Evolutionary conservation across 192 early-diverging fungal species (phyloP), one percentile per base, ranked within the genome.

Genomic region (Coemansia aciculifera): DNA sequence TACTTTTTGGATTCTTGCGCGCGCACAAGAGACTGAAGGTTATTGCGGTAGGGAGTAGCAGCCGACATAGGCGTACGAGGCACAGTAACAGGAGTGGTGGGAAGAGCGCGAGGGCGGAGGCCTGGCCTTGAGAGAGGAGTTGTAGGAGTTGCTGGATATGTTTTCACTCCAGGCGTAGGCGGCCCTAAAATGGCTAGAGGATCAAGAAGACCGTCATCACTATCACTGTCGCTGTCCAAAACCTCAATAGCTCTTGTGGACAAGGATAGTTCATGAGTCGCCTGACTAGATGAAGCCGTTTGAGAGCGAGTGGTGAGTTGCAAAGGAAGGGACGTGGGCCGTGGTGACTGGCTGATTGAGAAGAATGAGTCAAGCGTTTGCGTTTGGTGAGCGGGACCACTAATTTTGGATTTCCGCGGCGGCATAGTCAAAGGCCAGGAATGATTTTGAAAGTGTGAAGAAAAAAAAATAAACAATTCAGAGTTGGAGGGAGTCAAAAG

Each of bases 21-120:
- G n/a, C 59, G 79, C 12, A 76, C 79, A 21, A 81, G 68, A 15
- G 63, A 66, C 60, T 81, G 72, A 15, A 81, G 54, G 34, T 74
- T 64, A 54, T 81, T 81, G 23, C 65, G 61, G 42, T 81, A 75
- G 7, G 63, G 51, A 39, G 67, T 43, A 13, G 37, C 57, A 8
- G 43, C 37, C 3, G 38, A 32, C 40, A n/a, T 34, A 4, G 56
- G 66, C 29, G 17, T 64, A 13, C 17, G 24, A 3, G 48, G 12
- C 10, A 40, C 17, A 27, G n/a, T 15, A 15, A 38, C 3, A 17
- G 34, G 57, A 27, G 34, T 49, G 31, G 2, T 10, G 3, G 46
- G 39, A n/a, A 2, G 15, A 4, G 66, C 10, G 31, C 59, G 66
- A 29, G 44, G 59, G 32, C 44, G 19, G 59, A 57, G 31, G 31